phyloP scores from a whole-genome alignment of 2,329 filamentous ascomycete species.

The Penicillium italicum region DNA sequence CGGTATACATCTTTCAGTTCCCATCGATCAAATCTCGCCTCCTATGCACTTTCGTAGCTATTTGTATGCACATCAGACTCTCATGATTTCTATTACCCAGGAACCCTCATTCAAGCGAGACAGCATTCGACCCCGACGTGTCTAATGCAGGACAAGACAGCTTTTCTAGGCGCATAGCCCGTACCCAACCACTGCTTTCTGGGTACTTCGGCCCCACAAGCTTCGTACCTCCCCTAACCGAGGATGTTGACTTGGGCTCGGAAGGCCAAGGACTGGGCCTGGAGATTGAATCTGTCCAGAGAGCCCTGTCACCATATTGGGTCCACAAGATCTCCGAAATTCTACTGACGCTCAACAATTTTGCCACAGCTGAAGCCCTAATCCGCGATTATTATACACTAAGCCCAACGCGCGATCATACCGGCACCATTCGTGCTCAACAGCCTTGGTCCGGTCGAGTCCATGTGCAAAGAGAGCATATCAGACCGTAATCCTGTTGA shows the following conservation, averaged over 20 bases:
- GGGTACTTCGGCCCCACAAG: conserved; percentile 37
- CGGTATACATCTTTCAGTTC: not conserved
- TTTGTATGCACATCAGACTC: not conserved
- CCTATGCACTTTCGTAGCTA: not conserved
- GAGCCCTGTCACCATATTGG: conserved; percentile 23
- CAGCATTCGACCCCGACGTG: not conserved
- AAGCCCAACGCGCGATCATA: conserved; percentile 34
- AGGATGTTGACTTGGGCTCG: conserved; percentile 20
- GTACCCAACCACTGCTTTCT: conserved; percentile 18
- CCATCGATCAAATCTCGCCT: not conserved
- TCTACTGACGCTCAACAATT: conserved; percentile 16
- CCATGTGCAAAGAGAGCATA: conserved; percentile 12
- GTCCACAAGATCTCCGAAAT: conserved; percentile 19
- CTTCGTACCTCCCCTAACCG: conserved; percentile 29
- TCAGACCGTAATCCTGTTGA: conserved; percentile 10
- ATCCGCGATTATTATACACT: conserved; percentile 23
- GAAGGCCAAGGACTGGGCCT: conserved; percentile 11
- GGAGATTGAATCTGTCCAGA: conserved; percentile 8
- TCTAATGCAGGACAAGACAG: not conserved
- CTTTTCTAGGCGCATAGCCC: not conserved
- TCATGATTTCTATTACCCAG: not conserved
- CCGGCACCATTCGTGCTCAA: conserved; percentile 36
- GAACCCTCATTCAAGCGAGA: conserved; percentile 2
- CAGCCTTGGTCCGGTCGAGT: conserved; percentile 25
- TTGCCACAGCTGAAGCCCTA: conserved; percentile 13